Evolutionary conservation across 306 rosid species (phyloP).

Genomic region (Acacia crassicarpa): DNA sequence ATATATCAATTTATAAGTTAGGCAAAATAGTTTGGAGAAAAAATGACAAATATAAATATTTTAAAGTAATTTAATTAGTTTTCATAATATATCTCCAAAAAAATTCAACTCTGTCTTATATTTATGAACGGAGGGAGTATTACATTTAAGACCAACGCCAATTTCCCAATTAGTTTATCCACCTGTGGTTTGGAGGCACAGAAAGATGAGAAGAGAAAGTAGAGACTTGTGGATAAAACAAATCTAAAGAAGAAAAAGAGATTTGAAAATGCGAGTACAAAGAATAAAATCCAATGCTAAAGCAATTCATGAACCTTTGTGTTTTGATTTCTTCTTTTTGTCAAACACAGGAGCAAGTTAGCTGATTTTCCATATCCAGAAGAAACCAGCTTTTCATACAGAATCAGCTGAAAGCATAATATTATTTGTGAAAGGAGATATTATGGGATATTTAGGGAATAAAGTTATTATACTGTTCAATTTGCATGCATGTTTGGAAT

Average conservation of each 20-base stretch:
- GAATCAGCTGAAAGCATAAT: constrained; percentile 38
- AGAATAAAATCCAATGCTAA: constrained; percentile 39
- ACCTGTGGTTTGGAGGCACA: background rate
- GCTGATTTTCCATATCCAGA: background rate
- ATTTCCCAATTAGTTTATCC: too few relatives aligned
- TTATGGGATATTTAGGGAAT: constrained; percentile 46
- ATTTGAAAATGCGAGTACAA: constrained; percentile 38
- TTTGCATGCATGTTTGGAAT: constrained; percentile 39
- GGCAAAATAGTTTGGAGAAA: too few relatives aligned
- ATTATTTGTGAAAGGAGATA: constrained; percentile 19
- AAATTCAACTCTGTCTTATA: too few relatives aligned
- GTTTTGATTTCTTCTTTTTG: constrained; percentile 20
- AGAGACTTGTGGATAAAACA: background rate
- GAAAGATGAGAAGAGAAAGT: background rate
- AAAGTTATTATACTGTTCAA: constrained; percentile 42
- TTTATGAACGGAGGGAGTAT: too few relatives aligned
- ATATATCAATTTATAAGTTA: too few relatives aligned
- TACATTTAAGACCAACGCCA: too few relatives aligned
- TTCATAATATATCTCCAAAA: too few relatives aligned
- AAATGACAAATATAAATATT: too few relatives aligned
- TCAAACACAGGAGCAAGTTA: background rate
- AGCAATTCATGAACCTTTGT: constrained; percentile 1
- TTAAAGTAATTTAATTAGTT: too few relatives aligned
- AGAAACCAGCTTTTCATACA: background rate
- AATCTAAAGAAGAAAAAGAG: background rate